Evolutionary conservation across 345 rosid genomes (phyloP).

Genomic region (Aethionema arabicum): DNA sequence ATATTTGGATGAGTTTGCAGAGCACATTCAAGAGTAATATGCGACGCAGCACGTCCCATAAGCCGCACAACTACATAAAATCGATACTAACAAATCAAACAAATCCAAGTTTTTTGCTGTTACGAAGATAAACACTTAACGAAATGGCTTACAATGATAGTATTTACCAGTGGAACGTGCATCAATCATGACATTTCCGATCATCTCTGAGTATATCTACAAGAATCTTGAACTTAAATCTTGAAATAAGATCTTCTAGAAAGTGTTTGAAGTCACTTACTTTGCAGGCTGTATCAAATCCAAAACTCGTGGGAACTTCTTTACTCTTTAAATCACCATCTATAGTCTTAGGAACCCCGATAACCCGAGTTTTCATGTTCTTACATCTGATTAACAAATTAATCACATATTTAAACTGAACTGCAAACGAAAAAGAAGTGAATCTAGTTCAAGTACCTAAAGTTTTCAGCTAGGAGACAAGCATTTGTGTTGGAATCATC

Average conservation of each 20-base stretch:
- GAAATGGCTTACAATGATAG: constrained; percentile 71
- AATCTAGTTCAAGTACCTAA: constrained; percentile 48
- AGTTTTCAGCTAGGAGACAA: constrained; percentile 94
- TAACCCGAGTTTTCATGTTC: constrained; percentile 74
- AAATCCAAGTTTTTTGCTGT: neutral
- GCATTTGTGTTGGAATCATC: constrained; percentile 99
- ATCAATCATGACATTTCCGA: constrained; percentile 98
- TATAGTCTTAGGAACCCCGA: constrained; percentile 97
- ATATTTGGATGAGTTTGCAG: constrained; percentile 96
- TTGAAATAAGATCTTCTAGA: neutral
- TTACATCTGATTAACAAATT: constrained; percentile 49
- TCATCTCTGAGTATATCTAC: constrained; percentile 96
- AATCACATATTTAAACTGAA: neutral
- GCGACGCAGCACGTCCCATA: constrained; percentile 99
- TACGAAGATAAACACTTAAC: neutral
- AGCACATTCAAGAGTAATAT: constrained; percentile 95
- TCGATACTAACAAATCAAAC: constrained; percentile 16
- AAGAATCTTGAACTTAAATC: neutral
- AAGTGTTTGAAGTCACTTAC: constrained; percentile 35
- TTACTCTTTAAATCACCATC: constrained; percentile 96
- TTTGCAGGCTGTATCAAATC: constrained; percentile 98
- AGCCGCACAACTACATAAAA: constrained; percentile 82
- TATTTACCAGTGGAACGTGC: constrained; percentile 97
- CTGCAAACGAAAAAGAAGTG: neutral
- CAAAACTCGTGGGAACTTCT: constrained; percentile 95